phyloP scores from a whole-genome alignment of 2,329 filamentous ascomycete genomes.

The Xylaria polymorpha region DNA sequence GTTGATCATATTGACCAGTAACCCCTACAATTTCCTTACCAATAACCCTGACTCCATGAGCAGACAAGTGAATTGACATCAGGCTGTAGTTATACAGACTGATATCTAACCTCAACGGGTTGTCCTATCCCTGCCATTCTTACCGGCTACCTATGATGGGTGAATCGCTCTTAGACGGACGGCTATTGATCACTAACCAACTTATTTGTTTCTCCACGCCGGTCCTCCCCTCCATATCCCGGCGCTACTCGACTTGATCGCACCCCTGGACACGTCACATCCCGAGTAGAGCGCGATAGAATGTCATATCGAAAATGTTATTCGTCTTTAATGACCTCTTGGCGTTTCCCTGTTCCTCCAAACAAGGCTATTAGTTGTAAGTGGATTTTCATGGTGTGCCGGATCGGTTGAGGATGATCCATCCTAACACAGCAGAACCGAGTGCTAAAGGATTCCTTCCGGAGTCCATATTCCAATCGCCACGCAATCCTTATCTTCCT shows the following conservation, averaged over 20 bases:
- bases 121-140: background rate
- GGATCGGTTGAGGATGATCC: background rate
- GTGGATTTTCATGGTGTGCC: background rate
- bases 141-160: background rate
- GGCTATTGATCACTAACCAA: background rate
- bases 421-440: background rate
- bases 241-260: background rate
- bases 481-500: conserved; percentile 11
- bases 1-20: background rate
- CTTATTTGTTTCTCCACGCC: background rate
- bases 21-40: background rate
- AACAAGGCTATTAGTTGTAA: background rate
- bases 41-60: conserved; percentile 4
- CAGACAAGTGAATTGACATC: background rate
- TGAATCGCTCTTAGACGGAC: background rate
- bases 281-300: background rate
- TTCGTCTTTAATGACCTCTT: background rate
- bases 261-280: background rate
- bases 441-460: conserved; percentile 9
- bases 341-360: background rate
- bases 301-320: background rate
- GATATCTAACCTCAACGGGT: background rate
- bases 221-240: background rate
- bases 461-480: background rate
- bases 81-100: background rate